A percentile compares a stretch with the other conserved stretches of the same genome.
These are phyloP conservation scores for Hyaloscypha variabilis DNA, from an alignment of 495 filamentous ascomycete species.

Conservation along the genomic window DNA sequence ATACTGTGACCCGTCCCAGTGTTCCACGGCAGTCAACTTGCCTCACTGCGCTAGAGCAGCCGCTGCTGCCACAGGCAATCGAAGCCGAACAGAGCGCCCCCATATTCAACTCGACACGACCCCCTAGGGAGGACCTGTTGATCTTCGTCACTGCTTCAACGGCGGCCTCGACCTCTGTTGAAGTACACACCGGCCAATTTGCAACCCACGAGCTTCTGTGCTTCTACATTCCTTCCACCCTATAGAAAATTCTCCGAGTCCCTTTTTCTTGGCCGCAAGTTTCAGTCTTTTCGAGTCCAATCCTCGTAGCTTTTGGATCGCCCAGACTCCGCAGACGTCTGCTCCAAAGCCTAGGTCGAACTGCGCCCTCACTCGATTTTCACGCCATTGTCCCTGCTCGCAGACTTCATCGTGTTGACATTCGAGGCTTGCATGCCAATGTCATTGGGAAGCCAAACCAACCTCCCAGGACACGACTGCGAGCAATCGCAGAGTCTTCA, in stretches of 20 bases:
- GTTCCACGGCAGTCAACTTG: slow-evolving; percentile 1
- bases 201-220: background rate
- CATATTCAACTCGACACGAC: slow-evolving; percentile 3
- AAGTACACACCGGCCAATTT: background rate
- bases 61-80: background rate
- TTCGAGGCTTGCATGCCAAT: slow-evolving; percentile 22
- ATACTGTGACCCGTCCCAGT: background rate
- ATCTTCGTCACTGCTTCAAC: background rate
- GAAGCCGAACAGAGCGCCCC: background rate
- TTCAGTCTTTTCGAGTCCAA: slow-evolving; percentile 12
- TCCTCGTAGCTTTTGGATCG: slow-evolving; percentile 19
- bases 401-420: background rate
- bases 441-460: slow-evolving; percentile 15
- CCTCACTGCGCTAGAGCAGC: background rate
- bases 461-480: slow-evolving; percentile 20
- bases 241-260: background rate
- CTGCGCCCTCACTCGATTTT: background rate
- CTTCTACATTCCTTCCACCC: background rate
- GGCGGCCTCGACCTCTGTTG: background rate
- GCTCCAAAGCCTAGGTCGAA: background rate
- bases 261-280: background rate
- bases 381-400: background rate
- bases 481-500: slow-evolving; percentile 32
- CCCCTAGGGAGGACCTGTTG: background rate
- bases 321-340: slow-evolving; percentile 13